phyloP scores from a whole-genome alignment of 441 rosid species.

The Erodium texanum region DNA sequence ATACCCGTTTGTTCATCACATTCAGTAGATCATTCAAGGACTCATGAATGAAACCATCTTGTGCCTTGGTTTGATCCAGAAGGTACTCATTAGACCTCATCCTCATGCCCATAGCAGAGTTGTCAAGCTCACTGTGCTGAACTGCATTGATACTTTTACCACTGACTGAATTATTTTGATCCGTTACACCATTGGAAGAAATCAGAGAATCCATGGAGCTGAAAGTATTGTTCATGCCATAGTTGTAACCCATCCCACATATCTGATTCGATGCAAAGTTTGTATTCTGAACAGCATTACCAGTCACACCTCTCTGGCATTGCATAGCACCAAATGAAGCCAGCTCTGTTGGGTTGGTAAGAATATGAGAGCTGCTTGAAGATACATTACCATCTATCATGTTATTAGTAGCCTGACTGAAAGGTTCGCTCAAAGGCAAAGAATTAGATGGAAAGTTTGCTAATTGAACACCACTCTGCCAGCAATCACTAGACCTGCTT shows the following conservation, averaged over 20 bases:
- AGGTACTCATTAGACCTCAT: constrained; percentile 32
- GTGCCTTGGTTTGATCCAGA: constrained; percentile 39
- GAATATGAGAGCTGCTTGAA: constrained; percentile 25
- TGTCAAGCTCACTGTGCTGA: constrained; percentile 37
- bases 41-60: constrained; percentile 39
- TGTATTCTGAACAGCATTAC: constrained; percentile 28
- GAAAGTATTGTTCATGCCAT: constrained; percentile 23
- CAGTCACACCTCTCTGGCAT: constrained; percentile 29
- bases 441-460: constrained; percentile 38
- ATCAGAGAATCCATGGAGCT: constrained; percentile 23
- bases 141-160: constrained; percentile 26
- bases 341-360: constrained; percentile 27
- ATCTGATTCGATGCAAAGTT: constrained; percentile 27
- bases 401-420: constrained; percentile 25
- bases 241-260: constrained; percentile 32
- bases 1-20: constrained; percentile 64
- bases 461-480: constrained; percentile 38
- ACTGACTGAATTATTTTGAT: constrained; percentile 21
- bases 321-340: constrained; percentile 30
- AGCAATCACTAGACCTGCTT: constrained; percentile 32
- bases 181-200: constrained; percentile 27
- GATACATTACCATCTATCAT: constrained; percentile 28
- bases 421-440: constrained; percentile 27
- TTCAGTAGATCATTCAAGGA: constrained; percentile 60
- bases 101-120: constrained; percentile 29